Conservation (phyloP, 2,329 filamentous ascomycete genomes). For the Dactylellina sp. region DNA sequence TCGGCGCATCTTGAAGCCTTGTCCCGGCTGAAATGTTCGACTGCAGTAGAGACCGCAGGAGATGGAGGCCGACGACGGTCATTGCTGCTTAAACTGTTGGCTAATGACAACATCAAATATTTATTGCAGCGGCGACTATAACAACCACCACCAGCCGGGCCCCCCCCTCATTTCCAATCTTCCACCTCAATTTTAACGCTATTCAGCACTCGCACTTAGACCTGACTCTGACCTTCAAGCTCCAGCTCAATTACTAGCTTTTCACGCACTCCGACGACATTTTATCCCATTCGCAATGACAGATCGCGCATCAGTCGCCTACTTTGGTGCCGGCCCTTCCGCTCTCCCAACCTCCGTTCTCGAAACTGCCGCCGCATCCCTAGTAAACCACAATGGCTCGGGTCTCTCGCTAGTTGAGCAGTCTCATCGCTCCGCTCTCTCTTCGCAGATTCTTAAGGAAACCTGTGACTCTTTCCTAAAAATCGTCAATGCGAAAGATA, state of each 20-base stretch:
- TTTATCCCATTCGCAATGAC: slow-evolving; percentile 70
- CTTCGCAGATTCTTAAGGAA: slow-evolving; percentile 80
- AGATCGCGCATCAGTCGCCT: slow-evolving; percentile 78
- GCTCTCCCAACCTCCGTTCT: slow-evolving; percentile 83
- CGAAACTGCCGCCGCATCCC: slow-evolving; percentile 78
- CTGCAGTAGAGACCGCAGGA: neutral
- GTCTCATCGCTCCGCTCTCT: slow-evolving; percentile 84
- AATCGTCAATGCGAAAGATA: slow-evolving; percentile 77
- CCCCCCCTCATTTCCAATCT: neutral
- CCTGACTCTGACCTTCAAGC: neutral
- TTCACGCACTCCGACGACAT: neutral
- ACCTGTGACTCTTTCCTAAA: slow-evolving; percentile 77
- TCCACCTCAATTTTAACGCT: slow-evolving; percentile 9
- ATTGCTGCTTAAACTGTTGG: slow-evolving; percentile 23
- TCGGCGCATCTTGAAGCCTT: slow-evolving; percentile 31
- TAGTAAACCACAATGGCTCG: slow-evolving; percentile 83
- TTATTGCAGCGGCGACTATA: slow-evolving; percentile 5
- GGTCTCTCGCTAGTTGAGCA: slow-evolving; percentile 91
- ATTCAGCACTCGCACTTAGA: neutral
- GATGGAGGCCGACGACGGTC: slow-evolving; percentile 47
- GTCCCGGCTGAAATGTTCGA: slow-evolving; percentile 33
- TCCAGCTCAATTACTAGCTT: slow-evolving; percentile 4
- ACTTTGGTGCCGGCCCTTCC: slow-evolving; percentile 94
- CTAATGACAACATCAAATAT: slow-evolving; percentile 37
- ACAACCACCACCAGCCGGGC: slow-evolving; percentile 9